Percentiles rank a stretch among this genome's conserved stretches.
Conservation (phyloP, 2,329 filamentous ascomycete genomes). For the Aspergillus ruber region DNA sequence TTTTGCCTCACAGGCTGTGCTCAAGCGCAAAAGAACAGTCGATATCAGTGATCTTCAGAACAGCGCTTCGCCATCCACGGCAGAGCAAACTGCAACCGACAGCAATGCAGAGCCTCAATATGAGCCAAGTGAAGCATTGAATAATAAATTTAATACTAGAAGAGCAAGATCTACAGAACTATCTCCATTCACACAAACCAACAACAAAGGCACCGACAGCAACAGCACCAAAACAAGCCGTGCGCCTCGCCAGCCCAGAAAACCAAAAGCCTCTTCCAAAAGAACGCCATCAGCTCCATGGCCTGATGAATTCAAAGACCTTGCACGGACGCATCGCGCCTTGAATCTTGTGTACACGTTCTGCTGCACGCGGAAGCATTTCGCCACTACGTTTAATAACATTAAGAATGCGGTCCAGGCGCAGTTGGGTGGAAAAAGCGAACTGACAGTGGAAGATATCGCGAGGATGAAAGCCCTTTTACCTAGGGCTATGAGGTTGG, state of each 20-base stretch:
- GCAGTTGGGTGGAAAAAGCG: conserved; percentile 59
- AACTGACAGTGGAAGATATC: conserved; percentile 69
- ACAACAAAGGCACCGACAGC: neutral
- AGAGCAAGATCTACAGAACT: neutral
- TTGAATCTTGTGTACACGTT: conserved; percentile 93
- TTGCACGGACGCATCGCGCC: conserved; percentile 73
- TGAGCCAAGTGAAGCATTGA: neutral
- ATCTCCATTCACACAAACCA: neutral
- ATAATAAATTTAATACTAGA: neutral
- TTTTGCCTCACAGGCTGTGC: neutral
- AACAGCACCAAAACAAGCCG: conserved; percentile 2
- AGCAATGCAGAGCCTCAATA: neutral
- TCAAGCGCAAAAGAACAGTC: conserved; percentile 16
- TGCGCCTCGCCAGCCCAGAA: conserved; percentile 2
- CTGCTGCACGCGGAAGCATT: conserved; percentile 84
- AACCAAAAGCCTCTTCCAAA: conserved; percentile 11
- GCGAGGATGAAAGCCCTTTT: conserved; percentile 73
- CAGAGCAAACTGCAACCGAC: neutral
- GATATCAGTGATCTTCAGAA: neutral
- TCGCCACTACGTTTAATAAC: conserved; percentile 85
- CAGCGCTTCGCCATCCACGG: neutral
- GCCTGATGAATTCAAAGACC: conserved; percentile 65
- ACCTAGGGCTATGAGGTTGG: conserved; percentile 72
- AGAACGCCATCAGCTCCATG: conserved; percentile 50
- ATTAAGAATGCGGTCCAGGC: conserved; percentile 78